Evolutionary conservation across 108 stramenopile genomes (phyloP), one percentile per base, ranked within the genome.

Genomic region (Fragilaria crotonensis): DNA sequence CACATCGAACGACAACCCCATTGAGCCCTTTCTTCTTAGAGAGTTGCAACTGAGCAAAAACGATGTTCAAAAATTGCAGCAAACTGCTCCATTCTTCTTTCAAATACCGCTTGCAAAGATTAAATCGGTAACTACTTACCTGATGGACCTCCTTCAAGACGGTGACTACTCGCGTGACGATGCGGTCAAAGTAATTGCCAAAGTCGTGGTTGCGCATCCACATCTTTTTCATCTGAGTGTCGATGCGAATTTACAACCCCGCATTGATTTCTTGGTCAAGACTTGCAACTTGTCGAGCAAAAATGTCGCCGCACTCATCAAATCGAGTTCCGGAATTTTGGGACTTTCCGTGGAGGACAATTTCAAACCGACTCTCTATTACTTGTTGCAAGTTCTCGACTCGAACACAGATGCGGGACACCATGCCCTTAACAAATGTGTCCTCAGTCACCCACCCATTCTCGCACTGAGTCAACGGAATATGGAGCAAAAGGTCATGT

Each of bases 371-470:
- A 80, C 78, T 21, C 52, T 81, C 4, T 57, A 70, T 20, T 73
- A 52, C 31, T 45, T 85, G 0, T 36, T 45, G 21, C 36, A 74
- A 29, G 30, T 64, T 9, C 33, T 81, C 25, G n/a, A 46, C 18
- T 22, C 1, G 51, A 30, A 18, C 9, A 2, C 45, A 51, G 28
- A 30, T 51, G 11, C 4, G 30, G 33, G 44, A 31, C 36, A 48
- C 27, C 0, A 49, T 41, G 28, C 49, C 18, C 56, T 85, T 4
- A 57, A 59, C 45, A 83, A 75, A 56, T 82, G 78, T 56, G 50
- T 86, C 7, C 49, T 76, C 62, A 65, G 65, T 28, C 87, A 92
- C 63, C 87, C 90, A 11, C 76, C 80, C 52, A 65, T 88, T 20
- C 52, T 92, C 31, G 71, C 65, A 7, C 76, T 92, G 2, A 81